Percentiles rank a stretch among this genome's conserved stretches.
phyloP scores from a whole-genome alignment of 176 grass and related monocot genomes.

The Musa beccarii region DNA sequence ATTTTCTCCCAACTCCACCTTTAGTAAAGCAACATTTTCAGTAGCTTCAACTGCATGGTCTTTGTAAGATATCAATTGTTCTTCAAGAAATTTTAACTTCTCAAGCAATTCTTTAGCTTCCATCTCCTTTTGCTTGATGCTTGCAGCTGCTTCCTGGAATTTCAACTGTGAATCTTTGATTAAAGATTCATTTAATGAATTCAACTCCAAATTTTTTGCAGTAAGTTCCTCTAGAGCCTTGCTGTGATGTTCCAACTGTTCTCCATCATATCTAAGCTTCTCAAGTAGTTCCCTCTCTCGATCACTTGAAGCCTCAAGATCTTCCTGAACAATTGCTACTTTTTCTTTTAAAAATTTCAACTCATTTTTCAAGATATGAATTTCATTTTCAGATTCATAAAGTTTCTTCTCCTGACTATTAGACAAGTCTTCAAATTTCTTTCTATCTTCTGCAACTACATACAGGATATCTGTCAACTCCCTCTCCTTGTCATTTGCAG shows the following conservation, averaged over 20 bases:
- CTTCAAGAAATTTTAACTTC: slow-evolving; percentile 43
- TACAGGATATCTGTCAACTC: slow-evolving; percentile 46
- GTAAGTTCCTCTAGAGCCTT: slow-evolving; percentile 60
- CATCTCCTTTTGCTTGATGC: slow-evolving; percentile 48
- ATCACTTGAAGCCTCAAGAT: slow-evolving; percentile 41
- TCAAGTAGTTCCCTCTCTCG: slow-evolving; percentile 53
- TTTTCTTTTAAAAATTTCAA: slow-evolving; percentile 29
- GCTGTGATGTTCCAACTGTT: slow-evolving; percentile 65
- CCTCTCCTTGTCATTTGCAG: slow-evolving; percentile 45
- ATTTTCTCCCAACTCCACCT: slow-evolving; percentile 63
- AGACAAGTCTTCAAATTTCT: slow-evolving; percentile 41
- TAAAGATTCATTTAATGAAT: slow-evolving; percentile 56
- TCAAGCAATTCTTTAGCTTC: slow-evolving; percentile 43
- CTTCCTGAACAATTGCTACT: slow-evolving; percentile 41
- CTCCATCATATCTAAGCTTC: slow-evolving; percentile 57
- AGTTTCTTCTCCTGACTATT: slow-evolving; percentile 37
- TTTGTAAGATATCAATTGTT: slow-evolving; percentile 45
- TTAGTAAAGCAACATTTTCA: slow-evolving; percentile 57
- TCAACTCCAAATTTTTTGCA: slow-evolving; percentile 60
- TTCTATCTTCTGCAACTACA: slow-evolving; percentile 58
- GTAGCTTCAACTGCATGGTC: slow-evolving; percentile 37
- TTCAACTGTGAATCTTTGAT: slow-evolving; percentile 71
- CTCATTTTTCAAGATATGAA: slow-evolving; percentile 37
- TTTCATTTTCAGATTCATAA: slow-evolving; percentile 44
- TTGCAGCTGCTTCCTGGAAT: slow-evolving; percentile 37